These are phyloP conservation scores for Pleurotus cornucopiae DNA, from an alignment of 768 basidiomycete genomes.

Conservation along the genomic window DNA sequence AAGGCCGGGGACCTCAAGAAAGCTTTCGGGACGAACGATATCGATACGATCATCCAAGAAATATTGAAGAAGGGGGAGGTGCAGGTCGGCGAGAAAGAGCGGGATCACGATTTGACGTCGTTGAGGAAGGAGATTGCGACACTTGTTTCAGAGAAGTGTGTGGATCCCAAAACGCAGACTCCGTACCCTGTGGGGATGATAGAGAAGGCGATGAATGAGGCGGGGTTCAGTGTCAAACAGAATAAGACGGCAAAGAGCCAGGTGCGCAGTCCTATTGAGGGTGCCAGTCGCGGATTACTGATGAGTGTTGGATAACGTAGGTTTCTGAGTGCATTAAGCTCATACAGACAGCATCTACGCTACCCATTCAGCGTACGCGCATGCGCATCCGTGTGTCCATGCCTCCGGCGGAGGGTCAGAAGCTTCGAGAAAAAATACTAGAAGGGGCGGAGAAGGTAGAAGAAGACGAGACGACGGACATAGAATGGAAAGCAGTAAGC, in stretches of 20 bases:
- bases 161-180: constrained; percentile 84
- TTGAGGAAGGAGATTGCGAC: constrained; percentile 89
- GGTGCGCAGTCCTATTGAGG: constrained; percentile 33
- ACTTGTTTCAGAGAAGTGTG: constrained; percentile 91
- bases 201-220: constrained; percentile 96
- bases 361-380: constrained; percentile 88
- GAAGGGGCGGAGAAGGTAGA: constrained; percentile 81
- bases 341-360: constrained; percentile 75
- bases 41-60: constrained; percentile 76
- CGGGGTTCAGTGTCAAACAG: constrained; percentile 85
- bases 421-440: constrained; percentile 65
- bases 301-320: constrained; percentile 30
- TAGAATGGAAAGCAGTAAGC: constrained; percentile 86
- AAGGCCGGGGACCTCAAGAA: constrained; percentile 88
- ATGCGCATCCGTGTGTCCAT: constrained; percentile 89
- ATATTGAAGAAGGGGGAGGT: constrained; percentile 95
- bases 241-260: constrained; percentile 94
- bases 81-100: constrained; percentile 96
- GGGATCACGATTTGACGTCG: constrained; percentile 82
- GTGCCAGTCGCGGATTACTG: not conserved
- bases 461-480: constrained; percentile 64
- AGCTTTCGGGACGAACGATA: constrained; percentile 77
- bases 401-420: constrained; percentile 61
- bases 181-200: constrained; percentile 95
- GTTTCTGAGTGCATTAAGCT: constrained; percentile 86